phyloP scores from a whole-genome alignment of 1,139 yeast species.

The Tardiomyces blankii region DNA sequence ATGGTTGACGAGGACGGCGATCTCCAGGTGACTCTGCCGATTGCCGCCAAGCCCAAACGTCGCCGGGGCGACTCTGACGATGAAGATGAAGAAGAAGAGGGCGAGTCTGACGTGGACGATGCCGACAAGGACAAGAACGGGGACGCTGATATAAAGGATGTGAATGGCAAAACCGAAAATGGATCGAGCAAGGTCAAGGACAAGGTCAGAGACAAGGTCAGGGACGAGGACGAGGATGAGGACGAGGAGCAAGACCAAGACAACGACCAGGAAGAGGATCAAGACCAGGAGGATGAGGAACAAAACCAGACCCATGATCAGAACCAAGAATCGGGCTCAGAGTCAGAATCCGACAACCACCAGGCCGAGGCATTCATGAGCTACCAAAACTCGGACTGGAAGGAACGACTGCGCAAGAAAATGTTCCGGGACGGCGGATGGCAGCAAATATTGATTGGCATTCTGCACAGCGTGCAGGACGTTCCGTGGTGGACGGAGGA shows the following conservation, averaged over 20 bases:
- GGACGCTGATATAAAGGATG: slow-evolving; percentile 22
- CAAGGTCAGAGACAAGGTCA: slow-evolving; percentile 9
- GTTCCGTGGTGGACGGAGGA: slow-evolving; percentile 41
- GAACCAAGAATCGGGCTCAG: slow-evolving; percentile 8
- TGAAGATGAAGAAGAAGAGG: slow-evolving; percentile 24
- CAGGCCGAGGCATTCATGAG: slow-evolving; percentile 5
- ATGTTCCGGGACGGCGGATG: slow-evolving; percentile 78
- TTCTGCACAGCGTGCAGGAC: slow-evolving; percentile 44
- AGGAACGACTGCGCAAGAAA: slow-evolving; percentile 61
- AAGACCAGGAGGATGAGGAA: slow-evolving; percentile 13
- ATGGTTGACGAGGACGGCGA: slow-evolving; percentile 13
- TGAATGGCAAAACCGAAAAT: slow-evolving; percentile 24
- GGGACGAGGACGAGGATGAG: slow-evolving; percentile 12
- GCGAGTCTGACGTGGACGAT: slow-evolving; percentile 21
- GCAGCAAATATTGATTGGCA: slow-evolving; percentile 68
- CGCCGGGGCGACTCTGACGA: slow-evolving; percentile 2
- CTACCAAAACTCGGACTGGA: slow-evolving; percentile 61
- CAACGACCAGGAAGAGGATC: slow-evolving; percentile 16
- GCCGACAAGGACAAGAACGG: slow-evolving; percentile 21
- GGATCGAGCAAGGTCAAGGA: slow-evolving; percentile 18
- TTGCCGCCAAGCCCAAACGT: background rate
- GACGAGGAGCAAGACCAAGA: slow-evolving; percentile 9
- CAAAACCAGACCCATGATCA: slow-evolving; percentile 6
- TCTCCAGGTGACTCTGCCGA: background rate
- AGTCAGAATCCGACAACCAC: slow-evolving; percentile 2